Base-by-base conservation (phyloP, 371 early-diverging fungal species). In the Apophysomyces trapeziformis region DNA sequence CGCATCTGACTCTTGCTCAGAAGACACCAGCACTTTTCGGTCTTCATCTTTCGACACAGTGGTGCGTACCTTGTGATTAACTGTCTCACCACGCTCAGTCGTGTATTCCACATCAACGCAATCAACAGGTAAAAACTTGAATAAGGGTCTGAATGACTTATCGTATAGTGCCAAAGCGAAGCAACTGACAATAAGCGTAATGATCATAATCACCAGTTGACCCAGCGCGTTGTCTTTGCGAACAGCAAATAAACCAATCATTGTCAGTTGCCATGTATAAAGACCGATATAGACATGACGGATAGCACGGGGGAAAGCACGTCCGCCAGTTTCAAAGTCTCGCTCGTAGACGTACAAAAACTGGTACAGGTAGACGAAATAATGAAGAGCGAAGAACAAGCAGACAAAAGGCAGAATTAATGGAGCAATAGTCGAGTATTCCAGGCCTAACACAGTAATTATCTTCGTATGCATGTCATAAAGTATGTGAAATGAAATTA, bases 381-480 rank as follows among this genome's bases (percentile, higher is more conserved):
- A 90, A 58, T 80, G 87, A 26, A 94, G 71, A 2, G 76, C 73
- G 71, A 92, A 96, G 80, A 91, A 94, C 18, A 92, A 70, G 4
- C 84, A 73, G 5, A 91, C 90, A 64, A 95, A 89, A 13, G 93
- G 86, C 45, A 92, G 73, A 65, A 95, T 87, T 61, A 96, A 64
- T 4, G 96, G 96, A 11, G 94, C 86, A 37, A 95, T 85, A 43
- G 89, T 87, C 54, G 89, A 87, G 73, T 95, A 96, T 45, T 89
- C 82, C 21, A 94, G 71, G 9, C 93, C 93, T 70, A 85, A 73
- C 32, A 79, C 7, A 11, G 7, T 16, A 5, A 47, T 54, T 26
- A 60, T 16, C 5, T 9, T 18, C 13, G 54, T 21, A 50, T 21
- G 21, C 54, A 8, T n/a, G 47, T 50, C 21, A 5, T 18, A 7